phyloP scores from a whole-genome alignment of 148 eudicot genomes.

The Rhododendron mucronatum region DNA sequence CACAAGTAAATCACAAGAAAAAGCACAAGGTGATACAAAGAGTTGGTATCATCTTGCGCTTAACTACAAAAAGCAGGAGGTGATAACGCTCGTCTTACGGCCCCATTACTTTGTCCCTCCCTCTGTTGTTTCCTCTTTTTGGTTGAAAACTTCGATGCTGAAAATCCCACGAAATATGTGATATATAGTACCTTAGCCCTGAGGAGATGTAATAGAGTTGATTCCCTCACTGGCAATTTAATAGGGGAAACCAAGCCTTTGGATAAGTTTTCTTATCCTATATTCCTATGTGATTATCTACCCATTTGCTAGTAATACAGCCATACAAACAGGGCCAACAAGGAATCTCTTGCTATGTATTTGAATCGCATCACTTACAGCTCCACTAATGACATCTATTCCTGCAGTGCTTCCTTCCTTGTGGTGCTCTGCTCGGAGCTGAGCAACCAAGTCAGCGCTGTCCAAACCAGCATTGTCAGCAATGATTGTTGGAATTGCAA shows the following conservation, averaged over 20 bases:
- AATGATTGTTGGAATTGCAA: conserved; percentile 86
- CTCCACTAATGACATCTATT: conserved; percentile 84
- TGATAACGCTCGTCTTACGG: background rate
- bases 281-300: background rate
- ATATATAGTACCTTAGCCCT: background rate
- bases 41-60: no score
- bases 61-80: no score
- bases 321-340: background rate
- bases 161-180: background rate
- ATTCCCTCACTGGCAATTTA: background rate
- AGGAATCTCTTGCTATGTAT: background rate
- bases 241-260: background rate
- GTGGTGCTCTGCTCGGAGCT: conserved; percentile 98
- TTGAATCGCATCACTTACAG: conserved; percentile 46
- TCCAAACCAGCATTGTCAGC: conserved; percentile 98
- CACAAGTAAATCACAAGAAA: background rate
- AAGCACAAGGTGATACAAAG: background rate
- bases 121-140: background rate
- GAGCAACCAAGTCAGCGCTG: conserved; percentile 89
- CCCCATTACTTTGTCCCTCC: background rate
- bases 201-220: background rate
- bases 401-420: conserved; percentile 75
- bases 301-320: background rate
- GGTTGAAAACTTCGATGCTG: background rate
- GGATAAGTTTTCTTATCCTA: background rate